A percentile compares a stretch with the other conserved stretches of the same genome.
phyloP scores from a whole-genome alignment of 192 early-diverging fungal genomes.

The Podila minutissima region DNA sequence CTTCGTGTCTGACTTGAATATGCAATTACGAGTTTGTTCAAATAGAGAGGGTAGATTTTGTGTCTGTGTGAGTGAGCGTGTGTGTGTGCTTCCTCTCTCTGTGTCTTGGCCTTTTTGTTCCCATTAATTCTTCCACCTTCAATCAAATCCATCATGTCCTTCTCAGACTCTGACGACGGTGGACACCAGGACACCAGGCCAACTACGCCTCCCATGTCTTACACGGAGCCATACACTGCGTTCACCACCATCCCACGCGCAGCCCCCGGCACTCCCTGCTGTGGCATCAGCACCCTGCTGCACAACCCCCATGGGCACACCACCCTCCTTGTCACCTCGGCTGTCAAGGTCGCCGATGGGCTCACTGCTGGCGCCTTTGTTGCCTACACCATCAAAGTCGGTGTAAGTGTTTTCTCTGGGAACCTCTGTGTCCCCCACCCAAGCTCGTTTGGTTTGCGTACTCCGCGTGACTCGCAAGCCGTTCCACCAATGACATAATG shows the following conservation, averaged over 20 bases:
- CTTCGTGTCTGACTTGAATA: too few species aligned
- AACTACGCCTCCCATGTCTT: constrained; percentile 1
- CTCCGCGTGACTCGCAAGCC: background rate
- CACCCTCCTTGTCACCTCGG: constrained; percentile 58
- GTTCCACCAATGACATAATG: background rate
- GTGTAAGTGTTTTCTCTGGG: constrained; percentile 43
- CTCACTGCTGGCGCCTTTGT: constrained; percentile 59
- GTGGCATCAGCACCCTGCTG: constrained; percentile 45
- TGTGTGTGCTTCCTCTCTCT: background rate
- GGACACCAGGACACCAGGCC: constrained; percentile 4
- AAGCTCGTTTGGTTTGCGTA: background rate
- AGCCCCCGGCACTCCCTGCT: constrained; percentile 48
- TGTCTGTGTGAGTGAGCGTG: too few species aligned
- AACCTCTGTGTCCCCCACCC: background rate
- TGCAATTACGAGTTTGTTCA: too few species aligned
- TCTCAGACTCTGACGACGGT: constrained; percentile 28
- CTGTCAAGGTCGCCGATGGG: constrained; percentile 60
- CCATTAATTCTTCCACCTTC: background rate
- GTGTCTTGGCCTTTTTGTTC: background rate
- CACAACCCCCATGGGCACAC: constrained; percentile 37
- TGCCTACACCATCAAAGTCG: constrained; percentile 62
- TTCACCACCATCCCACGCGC: constrained; percentile 47
- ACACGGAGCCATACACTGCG: constrained; percentile 33
- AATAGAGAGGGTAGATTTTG: background rate
- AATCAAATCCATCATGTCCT: constrained; percentile 26